A percentile compares a stretch with the other conserved stretches of the same genome.
Conservation (phyloP, 2,329 filamentous ascomycete species). For the Cladophialophora psammophila region DNA sequence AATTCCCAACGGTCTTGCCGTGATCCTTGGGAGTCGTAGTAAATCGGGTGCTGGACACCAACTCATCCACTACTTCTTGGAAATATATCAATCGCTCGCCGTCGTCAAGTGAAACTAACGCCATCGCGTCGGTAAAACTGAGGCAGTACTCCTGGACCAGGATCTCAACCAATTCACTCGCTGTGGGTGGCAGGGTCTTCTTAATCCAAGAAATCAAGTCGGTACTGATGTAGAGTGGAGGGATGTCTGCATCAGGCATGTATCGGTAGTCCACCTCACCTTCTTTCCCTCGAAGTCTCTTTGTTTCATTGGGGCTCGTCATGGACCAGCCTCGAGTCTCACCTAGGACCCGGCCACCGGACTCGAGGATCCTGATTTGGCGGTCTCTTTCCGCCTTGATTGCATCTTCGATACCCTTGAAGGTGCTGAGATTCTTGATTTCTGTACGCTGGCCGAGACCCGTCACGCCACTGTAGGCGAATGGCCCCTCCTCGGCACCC, state of each 20-base stretch:
- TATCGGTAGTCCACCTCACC: slow-evolving; percentile 98
- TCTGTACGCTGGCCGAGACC: slow-evolving; percentile 87
- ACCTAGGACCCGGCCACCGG: slow-evolving; percentile 75
- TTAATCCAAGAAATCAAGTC: slow-evolving; percentile 72
- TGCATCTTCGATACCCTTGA: slow-evolving; percentile 94
- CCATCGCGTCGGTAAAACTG: slow-evolving; percentile 80
- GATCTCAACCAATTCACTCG: slow-evolving; percentile 72
- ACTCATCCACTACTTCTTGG: slow-evolving; percentile 52
- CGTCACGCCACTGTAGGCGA: slow-evolving; percentile 64
- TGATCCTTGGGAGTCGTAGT: slow-evolving; percentile 45
- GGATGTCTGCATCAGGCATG: slow-evolving; percentile 94
- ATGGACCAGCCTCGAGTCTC: slow-evolving; percentile 95
- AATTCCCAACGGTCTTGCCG: slow-evolving; percentile 65
- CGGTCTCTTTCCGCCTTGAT: slow-evolving; percentile 89
- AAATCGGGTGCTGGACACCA: slow-evolving; percentile 42
- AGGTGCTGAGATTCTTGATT: slow-evolving; percentile 95
- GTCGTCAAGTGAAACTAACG: slow-evolving; percentile 77
- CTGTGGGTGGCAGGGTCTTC: slow-evolving; percentile 70
- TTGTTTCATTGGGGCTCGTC: slow-evolving; percentile 77
- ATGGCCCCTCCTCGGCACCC: slow-evolving; percentile 53
- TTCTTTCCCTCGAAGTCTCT: slow-evolving; percentile 85
- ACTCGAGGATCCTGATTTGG: slow-evolving; percentile 81
- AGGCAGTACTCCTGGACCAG: slow-evolving; percentile 71
- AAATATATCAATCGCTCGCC: slow-evolving; percentile 85
- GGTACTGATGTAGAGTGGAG: slow-evolving; percentile 75